phyloP scores from a whole-genome alignment of 2,329 filamentous ascomycete genomes.

The Didymella sp. region DNA sequence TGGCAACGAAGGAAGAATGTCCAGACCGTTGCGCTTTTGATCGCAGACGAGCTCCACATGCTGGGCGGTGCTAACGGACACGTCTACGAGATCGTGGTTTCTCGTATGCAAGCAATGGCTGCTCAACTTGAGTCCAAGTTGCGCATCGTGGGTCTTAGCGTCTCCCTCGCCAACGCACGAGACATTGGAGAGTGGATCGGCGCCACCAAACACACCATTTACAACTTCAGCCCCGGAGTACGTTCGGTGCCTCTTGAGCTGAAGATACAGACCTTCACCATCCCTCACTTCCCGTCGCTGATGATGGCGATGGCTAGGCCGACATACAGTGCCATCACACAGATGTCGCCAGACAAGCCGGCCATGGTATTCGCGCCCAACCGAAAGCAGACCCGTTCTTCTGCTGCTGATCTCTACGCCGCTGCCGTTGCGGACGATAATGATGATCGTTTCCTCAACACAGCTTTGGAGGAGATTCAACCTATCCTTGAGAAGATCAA shows the following conservation, averaged over 20 bases:
- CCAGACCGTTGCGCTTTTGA: slow-evolving; percentile 86
- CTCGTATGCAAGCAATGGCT: slow-evolving; percentile 95
- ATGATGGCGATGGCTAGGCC: slow-evolving; percentile 99
- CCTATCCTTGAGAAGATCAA: slow-evolving; percentile 84
- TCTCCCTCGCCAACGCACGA: slow-evolving; percentile 89
- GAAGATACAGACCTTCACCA: slow-evolving; percentile 93
- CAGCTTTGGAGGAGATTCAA: slow-evolving; percentile 79
- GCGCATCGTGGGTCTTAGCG: slow-evolving; percentile 87
- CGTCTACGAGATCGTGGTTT: slow-evolving; percentile 95
- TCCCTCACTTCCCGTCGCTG: slow-evolving; percentile 94
- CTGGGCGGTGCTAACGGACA: slow-evolving; percentile 86
- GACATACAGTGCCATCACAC: slow-evolving; percentile 84
- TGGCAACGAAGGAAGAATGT: slow-evolving; percentile 98
- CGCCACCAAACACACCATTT: slow-evolving; percentile 96
- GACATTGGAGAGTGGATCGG: slow-evolving; percentile 98
- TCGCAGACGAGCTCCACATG: slow-evolving; percentile 94
- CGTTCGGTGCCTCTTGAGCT: slow-evolving; percentile 89
- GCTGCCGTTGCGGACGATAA: slow-evolving; percentile 87
- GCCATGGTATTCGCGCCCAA: slow-evolving; percentile 91
- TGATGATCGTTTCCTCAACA: slow-evolving; percentile 91
- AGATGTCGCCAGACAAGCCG: slow-evolving; percentile 87
- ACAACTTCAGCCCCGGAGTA: slow-evolving; percentile 95
- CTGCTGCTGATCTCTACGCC: slow-evolving; percentile 85
- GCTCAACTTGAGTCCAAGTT: slow-evolving; percentile 84
- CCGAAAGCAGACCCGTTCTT: slow-evolving; percentile 89